Conservation (phyloP, 441 rosid species). For the Adansonia rubrostipa region DNA sequence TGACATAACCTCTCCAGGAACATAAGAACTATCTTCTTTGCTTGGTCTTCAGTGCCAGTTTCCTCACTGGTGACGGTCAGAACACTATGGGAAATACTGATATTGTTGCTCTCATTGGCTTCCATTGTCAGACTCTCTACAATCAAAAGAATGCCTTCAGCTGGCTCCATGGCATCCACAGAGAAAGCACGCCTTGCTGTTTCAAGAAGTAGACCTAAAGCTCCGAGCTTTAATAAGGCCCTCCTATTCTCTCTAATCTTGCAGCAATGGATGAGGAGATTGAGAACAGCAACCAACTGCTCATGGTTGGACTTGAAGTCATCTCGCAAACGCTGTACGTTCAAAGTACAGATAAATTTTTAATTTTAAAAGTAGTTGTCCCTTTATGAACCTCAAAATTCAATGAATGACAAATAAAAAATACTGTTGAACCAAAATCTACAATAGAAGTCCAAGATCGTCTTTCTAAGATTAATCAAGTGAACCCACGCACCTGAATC, state of each 20-base stretch:
- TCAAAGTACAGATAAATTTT: conserved; percentile 14
- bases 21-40: conserved; percentile 98
- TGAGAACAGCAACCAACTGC: conserved; percentile 93
- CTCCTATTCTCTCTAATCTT: conserved; percentile 94
- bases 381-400: conserved; percentile 17
- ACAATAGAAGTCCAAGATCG: not conserved
- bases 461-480: conserved; percentile 17
- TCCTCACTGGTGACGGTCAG: conserved; percentile 89
- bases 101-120: conserved; percentile 95
- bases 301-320: conserved; percentile 98
- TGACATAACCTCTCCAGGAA: conserved; percentile 96
- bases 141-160: conserved; percentile 99
- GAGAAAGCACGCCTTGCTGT: conserved; percentile 98
- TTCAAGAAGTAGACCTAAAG: conserved; percentile 98
- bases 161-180: conserved; percentile 99
- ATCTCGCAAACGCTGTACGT: conserved; percentile 77
- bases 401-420: conserved; percentile 1
- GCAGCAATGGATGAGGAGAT: conserved; percentile 99
- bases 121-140: conserved; percentile 98
- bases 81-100: conserved; percentile 80
- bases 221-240: conserved; percentile 87
- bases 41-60: conserved; percentile 93
- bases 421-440: not conserved
- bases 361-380: not conserved
- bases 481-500: conserved; percentile 74